These are phyloP conservation scores for Fusarium pseudonygamai DNA, from an alignment of 2,329 filamentous ascomycete genomes.

Conservation along the genomic window DNA sequence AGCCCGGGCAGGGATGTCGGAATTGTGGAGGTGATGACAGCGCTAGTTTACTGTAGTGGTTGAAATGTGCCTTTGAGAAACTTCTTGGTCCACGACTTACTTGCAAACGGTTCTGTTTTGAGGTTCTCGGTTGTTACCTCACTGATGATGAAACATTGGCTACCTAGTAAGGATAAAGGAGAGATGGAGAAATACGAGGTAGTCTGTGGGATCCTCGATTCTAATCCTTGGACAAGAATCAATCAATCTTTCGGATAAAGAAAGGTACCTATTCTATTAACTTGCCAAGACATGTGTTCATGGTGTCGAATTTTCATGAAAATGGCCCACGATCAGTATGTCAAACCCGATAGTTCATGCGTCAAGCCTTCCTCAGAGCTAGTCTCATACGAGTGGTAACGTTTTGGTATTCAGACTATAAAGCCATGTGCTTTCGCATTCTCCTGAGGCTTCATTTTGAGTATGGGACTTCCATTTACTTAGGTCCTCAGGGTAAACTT, in stretches of 20 bases:
- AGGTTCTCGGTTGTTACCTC: neutral
- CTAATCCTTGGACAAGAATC: neutral
- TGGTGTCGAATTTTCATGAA: neutral
- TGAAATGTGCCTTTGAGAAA: slow-evolving; percentile 4
- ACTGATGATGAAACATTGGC: neutral
- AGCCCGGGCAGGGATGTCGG: slow-evolving; percentile 34
- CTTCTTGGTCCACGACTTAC: neutral
- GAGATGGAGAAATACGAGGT: neutral
- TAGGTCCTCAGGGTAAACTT: neutral
- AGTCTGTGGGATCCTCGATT: no score
- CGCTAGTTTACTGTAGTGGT: neutral
- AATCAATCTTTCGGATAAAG: neutral
- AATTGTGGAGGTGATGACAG: slow-evolving; percentile 30
- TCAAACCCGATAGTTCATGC: no score
- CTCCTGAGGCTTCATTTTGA: neutral
- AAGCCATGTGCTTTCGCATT: neutral
- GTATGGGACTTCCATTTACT: neutral
- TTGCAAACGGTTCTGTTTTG: neutral
- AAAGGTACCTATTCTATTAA: no score
- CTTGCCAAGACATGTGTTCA: slow-evolving; percentile 18
- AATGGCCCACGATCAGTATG: neutral
- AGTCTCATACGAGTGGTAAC: neutral
- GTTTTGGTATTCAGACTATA: neutral
- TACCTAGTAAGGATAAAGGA: neutral
- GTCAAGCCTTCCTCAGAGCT: neutral